Evolutionary conservation across 2,329 filamentous ascomycete species (phyloP), one percentile per base, ranked within the genome.

Genomic region (Didymella segeticola): DNA sequence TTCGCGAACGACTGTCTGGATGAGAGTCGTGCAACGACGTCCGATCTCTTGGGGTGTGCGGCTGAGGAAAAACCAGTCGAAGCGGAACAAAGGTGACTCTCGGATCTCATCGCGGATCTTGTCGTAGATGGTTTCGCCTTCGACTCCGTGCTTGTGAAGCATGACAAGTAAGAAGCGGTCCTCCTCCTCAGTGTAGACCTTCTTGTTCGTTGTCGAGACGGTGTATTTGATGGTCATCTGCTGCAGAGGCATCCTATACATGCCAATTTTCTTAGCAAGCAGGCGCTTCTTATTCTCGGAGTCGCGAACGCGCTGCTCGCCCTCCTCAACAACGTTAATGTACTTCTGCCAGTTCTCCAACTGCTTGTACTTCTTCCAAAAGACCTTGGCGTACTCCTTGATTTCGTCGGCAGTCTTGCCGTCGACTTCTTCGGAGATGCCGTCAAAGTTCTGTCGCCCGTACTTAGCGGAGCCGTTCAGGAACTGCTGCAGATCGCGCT

Each of bases 201-300:
- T 99, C 81, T 99, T 99, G 84, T 99, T 99, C 9, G 96, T 99
- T 2, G 95, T 99, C 6, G 92, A 96, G 23, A 99, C 95, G 0
- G 93, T 96, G 77, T 99, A 99, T 78, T 96, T 98, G 80, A 99
- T 92, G 81, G 96, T 96, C 69, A 99, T 86, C 76, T 99, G 95
- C 75, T 99, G 95, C 14, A 99, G 83, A 20, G 95, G 96, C 43
- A 98, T 93, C n/a, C 95, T 89, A 73, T 96, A 98, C 81, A 95
- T 91, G 66, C 88, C 85, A 84, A 99, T 90, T 84, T 99, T 99
- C 84, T 93, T 96, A 60, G 89, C 87, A 49, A 99, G 83, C 80
- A 98, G 89, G 77, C 96, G 93, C 58, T 91, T 89, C 75, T 98
- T 93, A 72, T 96, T 90, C 62, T 95, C 90, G 54, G 93, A 90